A percentile compares a stretch with the other conserved stretches of the same genome.
phyloP scores from a whole-genome alignment of 164 flowering plant species.

The Malania oleifera region DNA sequence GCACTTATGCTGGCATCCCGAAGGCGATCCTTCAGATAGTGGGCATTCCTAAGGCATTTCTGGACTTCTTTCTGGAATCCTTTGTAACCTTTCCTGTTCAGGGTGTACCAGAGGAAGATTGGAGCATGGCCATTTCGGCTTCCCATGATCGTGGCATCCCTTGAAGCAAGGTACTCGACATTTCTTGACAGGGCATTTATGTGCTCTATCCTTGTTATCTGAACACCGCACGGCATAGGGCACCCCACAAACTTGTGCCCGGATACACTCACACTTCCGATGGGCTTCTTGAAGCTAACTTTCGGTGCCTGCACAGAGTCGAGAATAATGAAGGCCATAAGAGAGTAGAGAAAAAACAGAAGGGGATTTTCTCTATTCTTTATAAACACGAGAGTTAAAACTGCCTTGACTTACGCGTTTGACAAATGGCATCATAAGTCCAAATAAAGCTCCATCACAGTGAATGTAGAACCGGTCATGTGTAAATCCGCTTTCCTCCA shows the following conservation, averaged over 20 bases:
- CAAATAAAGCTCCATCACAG: conserved; percentile 93
- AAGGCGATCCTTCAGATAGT: conserved; percentile 76
- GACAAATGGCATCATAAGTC: conserved; percentile 98
- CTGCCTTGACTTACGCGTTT: conserved; percentile 49
- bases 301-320: conserved; percentile 72
- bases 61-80: conserved; percentile 97
- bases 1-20: conserved; percentile 71
- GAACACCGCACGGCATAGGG: conserved; percentile 98
- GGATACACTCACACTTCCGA: conserved; percentile 95
- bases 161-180: conserved; percentile 92
- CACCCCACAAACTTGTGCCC: conserved; percentile 98
- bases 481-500: conserved; percentile 71
- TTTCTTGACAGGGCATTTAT: conserved; percentile 81
- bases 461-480: conserved; percentile 87
- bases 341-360: too few species aligned
- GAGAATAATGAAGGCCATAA: neutral
- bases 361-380: too few species aligned
- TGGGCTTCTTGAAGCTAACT: conserved; percentile 86
- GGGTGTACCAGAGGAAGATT: conserved; percentile 90
- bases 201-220: conserved; percentile 81
- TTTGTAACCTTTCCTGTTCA: conserved; percentile 81
- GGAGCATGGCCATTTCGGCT: conserved; percentile 98
- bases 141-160: conserved; percentile 98
- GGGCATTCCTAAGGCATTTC: conserved; percentile 87
- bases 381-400: neutral